Evolutionary conservation across 2,329 filamentous ascomycete genomes (phyloP), one percentile per base, ranked within the genome.

Genomic region (Monosporascus sp.): DNA sequence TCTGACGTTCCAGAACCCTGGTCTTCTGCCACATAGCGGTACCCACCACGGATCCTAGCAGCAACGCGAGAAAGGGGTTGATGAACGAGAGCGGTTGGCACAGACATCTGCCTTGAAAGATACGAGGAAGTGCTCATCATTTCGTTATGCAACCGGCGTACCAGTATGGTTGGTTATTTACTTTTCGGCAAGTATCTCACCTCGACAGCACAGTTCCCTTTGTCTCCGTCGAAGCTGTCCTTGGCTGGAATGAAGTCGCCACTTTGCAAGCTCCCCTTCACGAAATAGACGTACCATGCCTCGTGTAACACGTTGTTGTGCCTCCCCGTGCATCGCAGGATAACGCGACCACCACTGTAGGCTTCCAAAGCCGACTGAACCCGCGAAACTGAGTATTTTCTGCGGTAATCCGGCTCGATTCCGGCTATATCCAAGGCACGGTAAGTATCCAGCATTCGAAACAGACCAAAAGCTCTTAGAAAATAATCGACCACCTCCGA

Each of bases 271-370:
- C 73, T 79, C 4, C 79, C 79, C 61, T 74, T 69, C 8, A 82
- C 73, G 55, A 80, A 77, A 61, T 77, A 81, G 45, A 75, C 73
- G 58, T 81, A 82, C 77, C 78, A 80, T 17, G 75, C 74, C 67
- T 80, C 75, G 55, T 80, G 71, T 16, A 81, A 64, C n/a, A 71
- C 68, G 22, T 75, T 70, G 22, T 58, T 61, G n/a, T 63, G 55
- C 2, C 66, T 57, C 2, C 71, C 69, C 9, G 62, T 57, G 59
- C 77, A 80, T 56, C 73, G 68, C 50, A 80, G 69, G 48, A 74
- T 74, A 4, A 77, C 76, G 8, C 66, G 65, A 1, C 73, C 71
- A 31, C 77, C 77, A 58, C 75, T 77, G 53, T 70, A 71, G 19
- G 64, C 60, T 62, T 75, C 73, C 22, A 80, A 69, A 19, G 75